These are phyloP conservation scores for Fusarium tuaranense DNA, from an alignment of 2,329 filamentous ascomycete species.

Conservation along the genomic window DNA sequence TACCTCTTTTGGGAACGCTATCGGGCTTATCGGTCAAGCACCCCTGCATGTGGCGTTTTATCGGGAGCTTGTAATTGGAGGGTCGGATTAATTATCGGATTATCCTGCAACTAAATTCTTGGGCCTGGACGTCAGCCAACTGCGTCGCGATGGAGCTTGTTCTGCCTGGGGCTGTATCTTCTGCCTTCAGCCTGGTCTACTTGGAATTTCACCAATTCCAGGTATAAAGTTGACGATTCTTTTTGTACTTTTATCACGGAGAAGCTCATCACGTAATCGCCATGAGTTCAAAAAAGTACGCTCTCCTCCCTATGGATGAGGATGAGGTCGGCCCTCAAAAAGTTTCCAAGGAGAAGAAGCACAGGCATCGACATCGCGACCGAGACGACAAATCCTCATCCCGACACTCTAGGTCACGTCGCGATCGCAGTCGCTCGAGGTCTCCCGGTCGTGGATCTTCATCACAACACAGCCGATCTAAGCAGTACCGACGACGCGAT, in stretches of 20 bases:
- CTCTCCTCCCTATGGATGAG: constrained; percentile 75
- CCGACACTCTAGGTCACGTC: constrained; percentile 41
- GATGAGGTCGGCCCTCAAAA: constrained; percentile 68
- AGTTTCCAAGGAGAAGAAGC: constrained; percentile 63
- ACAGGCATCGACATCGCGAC: constrained; percentile 55
- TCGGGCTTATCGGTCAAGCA: constrained; percentile 29
- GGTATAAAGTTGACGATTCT: background rate
- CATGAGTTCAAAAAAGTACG: constrained; percentile 72
- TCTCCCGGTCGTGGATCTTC: constrained; percentile 46
- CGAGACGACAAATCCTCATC: constrained; percentile 47
- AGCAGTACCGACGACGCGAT: constrained; percentile 57
- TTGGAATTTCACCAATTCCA: background rate
- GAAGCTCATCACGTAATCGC: background rate
- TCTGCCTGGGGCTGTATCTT: constrained; percentile 11
- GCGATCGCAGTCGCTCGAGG: constrained; percentile 49
- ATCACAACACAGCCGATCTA: constrained; percentile 50
- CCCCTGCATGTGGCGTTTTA: constrained; percentile 37
- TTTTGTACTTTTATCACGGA: background rate
- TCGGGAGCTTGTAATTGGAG: constrained; percentile 38
- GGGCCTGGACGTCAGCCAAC: constrained; percentile 12
- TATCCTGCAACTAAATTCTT: constrained; percentile 30
- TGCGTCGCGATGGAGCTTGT: constrained; percentile 17
- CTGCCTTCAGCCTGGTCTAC: background rate
- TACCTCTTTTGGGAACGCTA: constrained; percentile 21
- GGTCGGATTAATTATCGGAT: constrained; percentile 34